These are phyloP conservation scores for Fusarium subtropicale DNA, from an alignment of 2,329 filamentous ascomycete genomes.

Conservation along the genomic window DNA sequence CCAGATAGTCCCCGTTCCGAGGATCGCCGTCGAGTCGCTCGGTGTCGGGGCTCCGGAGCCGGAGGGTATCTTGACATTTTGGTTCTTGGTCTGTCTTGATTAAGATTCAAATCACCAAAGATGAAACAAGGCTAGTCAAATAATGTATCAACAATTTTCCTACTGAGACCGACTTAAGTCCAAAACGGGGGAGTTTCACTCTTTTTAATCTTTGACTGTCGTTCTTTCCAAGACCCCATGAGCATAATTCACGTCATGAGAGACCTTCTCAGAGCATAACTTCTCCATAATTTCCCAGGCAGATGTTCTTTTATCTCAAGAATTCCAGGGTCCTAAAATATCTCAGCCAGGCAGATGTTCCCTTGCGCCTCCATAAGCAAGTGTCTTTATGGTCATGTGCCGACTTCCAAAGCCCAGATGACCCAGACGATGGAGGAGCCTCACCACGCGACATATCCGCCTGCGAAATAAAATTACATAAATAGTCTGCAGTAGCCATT, in stretches of 20 bases:
- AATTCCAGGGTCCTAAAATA: conserved; percentile 5
- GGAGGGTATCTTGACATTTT: conserved; percentile 37
- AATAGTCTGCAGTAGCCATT: neutral
- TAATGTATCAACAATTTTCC: neutral
- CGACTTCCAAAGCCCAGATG: conserved; percentile 30
- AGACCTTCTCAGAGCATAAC: conserved; percentile 23
- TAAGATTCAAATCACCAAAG: neutral
- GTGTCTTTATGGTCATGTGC: conserved; percentile 43
- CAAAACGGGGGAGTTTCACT: conserved; percentile 10
- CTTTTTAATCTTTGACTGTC: conserved; percentile 32
- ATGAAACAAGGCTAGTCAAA: neutral
- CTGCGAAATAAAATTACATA: conserved; percentile 13
- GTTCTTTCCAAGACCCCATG: conserved; percentile 31
- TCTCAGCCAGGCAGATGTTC: conserved; percentile 41
- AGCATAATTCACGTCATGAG: conserved; percentile 40
- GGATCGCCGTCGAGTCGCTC: conserved; percentile 31
- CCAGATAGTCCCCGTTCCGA: conserved; percentile 37
- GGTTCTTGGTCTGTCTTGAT: neutral
- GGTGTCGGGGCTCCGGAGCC: conserved; percentile 35
- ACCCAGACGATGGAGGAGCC: conserved; percentile 25
- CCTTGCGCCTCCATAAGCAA: conserved; percentile 39
- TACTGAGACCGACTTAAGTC: conserved; percentile 6
- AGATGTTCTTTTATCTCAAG: neutral
- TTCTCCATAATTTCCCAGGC: conserved; percentile 18
- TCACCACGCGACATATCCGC: conserved; percentile 38